A percentile compares a stretch with the other conserved stretches of the same genome.
Evolutionary conservation across 352 stramenopile genomes (phyloP).

Genomic region (Pythium vanterpoolii): DNA sequence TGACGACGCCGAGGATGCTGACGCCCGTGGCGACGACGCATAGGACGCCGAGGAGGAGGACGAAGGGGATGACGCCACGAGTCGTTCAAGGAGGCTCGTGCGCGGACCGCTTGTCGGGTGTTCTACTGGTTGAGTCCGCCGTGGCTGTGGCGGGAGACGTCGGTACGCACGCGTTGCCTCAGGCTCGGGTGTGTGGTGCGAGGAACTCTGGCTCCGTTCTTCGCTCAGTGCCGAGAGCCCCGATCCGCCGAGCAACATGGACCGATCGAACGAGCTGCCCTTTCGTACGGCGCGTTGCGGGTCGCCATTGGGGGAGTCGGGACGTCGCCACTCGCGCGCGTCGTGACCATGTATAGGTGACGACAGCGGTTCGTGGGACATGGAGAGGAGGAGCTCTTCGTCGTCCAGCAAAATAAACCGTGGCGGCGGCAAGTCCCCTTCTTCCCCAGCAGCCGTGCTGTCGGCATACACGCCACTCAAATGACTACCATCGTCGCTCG

Average conservation of each 20-base stretch:
- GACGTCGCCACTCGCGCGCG: background rate
- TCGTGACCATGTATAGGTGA: background rate
- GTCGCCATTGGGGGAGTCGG: background rate
- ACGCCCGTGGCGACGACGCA: conserved; percentile 5
- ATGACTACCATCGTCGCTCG: conserved; percentile 33
- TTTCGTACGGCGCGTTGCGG: background rate
- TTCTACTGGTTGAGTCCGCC: background rate
- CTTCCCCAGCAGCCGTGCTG: conserved; percentile 25
- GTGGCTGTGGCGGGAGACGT: background rate
- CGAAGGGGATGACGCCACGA: conserved; percentile 29
- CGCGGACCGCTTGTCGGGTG: background rate
- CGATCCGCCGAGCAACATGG: conserved; percentile 47
- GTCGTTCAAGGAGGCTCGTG: conserved; percentile 13
- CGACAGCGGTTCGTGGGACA: conserved; percentile 11
- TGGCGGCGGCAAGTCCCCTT: conserved; percentile 31
- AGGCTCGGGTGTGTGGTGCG: background rate
- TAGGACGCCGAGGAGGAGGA: conserved; percentile 15
- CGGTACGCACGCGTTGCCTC: background rate
- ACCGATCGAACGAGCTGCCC: conserved; percentile 44
- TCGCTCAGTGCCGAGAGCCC: conserved; percentile 30
- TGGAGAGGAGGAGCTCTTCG: conserved; percentile 40
- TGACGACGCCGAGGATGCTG: conserved; percentile 13
- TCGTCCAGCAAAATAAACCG: conserved; percentile 66
- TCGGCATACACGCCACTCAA: conserved; percentile 7
- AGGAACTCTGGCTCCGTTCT: conserved; percentile 6